phyloP scores from a whole-genome alignment of 2,329 filamentous ascomycete genomes.

The Amphichorda felina region DNA sequence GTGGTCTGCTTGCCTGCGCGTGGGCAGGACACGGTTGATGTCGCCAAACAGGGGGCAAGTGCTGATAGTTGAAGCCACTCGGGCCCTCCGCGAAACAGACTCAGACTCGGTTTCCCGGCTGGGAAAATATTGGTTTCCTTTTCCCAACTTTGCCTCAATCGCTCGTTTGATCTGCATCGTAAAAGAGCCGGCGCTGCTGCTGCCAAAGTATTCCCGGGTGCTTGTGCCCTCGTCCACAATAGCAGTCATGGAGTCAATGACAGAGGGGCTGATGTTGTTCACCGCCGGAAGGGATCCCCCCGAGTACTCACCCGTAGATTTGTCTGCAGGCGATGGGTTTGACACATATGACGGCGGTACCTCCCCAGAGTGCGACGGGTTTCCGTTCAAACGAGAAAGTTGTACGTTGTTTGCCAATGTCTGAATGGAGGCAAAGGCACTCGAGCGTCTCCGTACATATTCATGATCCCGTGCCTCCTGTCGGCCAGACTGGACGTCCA shows the following conservation, averaged over 20 bases:
- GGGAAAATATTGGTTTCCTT: too few relatives aligned
- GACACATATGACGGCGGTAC: neutral
- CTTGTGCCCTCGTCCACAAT: conserved; percentile 26
- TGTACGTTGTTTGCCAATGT: too few relatives aligned
- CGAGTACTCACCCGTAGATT: neutral
- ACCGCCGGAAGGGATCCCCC: neutral
- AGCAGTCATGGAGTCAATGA: conserved; percentile 31
- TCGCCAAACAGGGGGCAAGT: too few relatives aligned
- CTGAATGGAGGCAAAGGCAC: too few relatives aligned
- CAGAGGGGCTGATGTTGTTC: conserved; percentile 14
- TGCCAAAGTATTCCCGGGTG: conserved; percentile 31
- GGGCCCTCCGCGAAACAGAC: too few relatives aligned
- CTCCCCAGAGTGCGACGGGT: too few relatives aligned
- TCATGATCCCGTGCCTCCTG: too few relatives aligned
- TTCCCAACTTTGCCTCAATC: neutral
- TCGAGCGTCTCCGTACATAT: too few relatives aligned
- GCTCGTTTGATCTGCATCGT: conserved; percentile 28
- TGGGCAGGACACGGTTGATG: conserved; percentile 25
- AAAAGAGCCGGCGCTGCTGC: conserved; percentile 32
- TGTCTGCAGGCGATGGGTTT: neutral
- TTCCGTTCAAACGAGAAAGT: too few relatives aligned
- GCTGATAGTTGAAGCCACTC: too few relatives aligned
- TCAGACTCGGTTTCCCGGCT: too few relatives aligned
- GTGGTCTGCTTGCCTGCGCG: conserved; percentile 29
- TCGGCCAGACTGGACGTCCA: too few relatives aligned